Base-by-base conservation (phyloP, 2,329 filamentous ascomycete species). In the Paracorniculantispora psalliotae region DNA sequence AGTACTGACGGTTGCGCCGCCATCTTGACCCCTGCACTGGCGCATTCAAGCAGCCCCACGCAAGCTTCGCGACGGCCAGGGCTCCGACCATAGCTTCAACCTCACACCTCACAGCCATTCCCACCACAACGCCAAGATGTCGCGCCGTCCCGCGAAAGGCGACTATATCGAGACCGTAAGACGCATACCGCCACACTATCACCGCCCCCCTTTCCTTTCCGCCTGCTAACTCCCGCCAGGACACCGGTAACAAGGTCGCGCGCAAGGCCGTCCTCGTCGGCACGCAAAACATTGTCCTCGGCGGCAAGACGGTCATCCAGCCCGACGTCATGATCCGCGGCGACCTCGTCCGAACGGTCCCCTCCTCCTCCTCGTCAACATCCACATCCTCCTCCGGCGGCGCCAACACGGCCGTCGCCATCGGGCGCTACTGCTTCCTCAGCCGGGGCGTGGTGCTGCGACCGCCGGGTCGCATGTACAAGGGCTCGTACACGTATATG, bases 221-320 rank as follows among this genome's bases (percentile, higher is more conserved):
- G 9, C 9, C 39, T 33, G 26, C 49, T 61, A 26, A 65, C 55
- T 30, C 21, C 37, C 47, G 26, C 35, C 21, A 96, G 92, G 93
- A 97, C 76, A 96, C 92, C 2, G 94, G 94, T 65, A 99, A 99
- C 83, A 97, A 97, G 78, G 94, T 99, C 68, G 93, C 92, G 41
- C 91, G 94, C 65, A 91, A 91, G 66, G 90, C 91, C 62, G 87
- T 89, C 71, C 91, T 99, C 66, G 90, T 96, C 69, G 94, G 94
- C 68, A 97, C 93, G 23, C 92, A 96, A 67, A 96, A 97, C 76
- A 97, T 99, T 75, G 96, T 96, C 75, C 88, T 99, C 2, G 94
- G 92, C 66, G 94, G 94, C 63, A 96, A 91, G 75, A 96, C 92
- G 1, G 91, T 97, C 63, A 96, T 99, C 69, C 92, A 96, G 80